Percentiles rank a stretch among this genome's conserved stretches.
phyloP scores from a whole-genome alignment of 179 eudicot species.

The Drosera spatulata region DNA sequence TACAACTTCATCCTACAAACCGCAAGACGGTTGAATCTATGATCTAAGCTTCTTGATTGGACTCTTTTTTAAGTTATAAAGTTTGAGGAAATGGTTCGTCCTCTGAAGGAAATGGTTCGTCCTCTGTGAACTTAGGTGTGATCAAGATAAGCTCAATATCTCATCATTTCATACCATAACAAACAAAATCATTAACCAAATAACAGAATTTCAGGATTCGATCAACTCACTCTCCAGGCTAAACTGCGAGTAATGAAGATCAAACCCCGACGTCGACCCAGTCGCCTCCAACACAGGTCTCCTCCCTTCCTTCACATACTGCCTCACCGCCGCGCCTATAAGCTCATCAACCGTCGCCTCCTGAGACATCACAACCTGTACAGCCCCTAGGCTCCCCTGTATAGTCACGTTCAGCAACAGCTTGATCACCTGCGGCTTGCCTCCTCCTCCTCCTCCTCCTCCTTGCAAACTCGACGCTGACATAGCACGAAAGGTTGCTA shows the following conservation, averaged over 20 bases:
- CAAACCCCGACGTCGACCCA: constrained; percentile 5
- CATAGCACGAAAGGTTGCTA: neutral
- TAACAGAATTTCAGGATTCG: neutral
- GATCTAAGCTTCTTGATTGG: too few species aligned
- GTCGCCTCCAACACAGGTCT: constrained; percentile 18
- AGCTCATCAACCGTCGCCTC: constrained; percentile 23
- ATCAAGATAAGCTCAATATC: too few species aligned
- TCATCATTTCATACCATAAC: neutral
- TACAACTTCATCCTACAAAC: too few species aligned
- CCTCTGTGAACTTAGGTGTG: too few species aligned
- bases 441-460: neutral
- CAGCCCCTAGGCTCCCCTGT: constrained; percentile 32
- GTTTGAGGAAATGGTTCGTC: too few species aligned
- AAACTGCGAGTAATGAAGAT: constrained; percentile 11
- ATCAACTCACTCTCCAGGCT: constrained; percentile 24
- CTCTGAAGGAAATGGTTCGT: too few species aligned
- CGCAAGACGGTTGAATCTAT: too few species aligned
- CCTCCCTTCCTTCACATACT: constrained; percentile 29
- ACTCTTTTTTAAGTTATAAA: too few species aligned
- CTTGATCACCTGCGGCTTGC: constrained; percentile 17
- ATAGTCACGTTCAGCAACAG: constrained; percentile 27
- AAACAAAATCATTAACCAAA: neutral
- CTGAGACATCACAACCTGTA: constrained; percentile 24
- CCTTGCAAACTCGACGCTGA: neutral
- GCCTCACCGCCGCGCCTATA: constrained; percentile 18